A percentile compares a stretch with the other conserved stretches of the same genome.
Conservation (phyloP, 148 eudicot species). For the Gaultheria prostrata region DNA sequence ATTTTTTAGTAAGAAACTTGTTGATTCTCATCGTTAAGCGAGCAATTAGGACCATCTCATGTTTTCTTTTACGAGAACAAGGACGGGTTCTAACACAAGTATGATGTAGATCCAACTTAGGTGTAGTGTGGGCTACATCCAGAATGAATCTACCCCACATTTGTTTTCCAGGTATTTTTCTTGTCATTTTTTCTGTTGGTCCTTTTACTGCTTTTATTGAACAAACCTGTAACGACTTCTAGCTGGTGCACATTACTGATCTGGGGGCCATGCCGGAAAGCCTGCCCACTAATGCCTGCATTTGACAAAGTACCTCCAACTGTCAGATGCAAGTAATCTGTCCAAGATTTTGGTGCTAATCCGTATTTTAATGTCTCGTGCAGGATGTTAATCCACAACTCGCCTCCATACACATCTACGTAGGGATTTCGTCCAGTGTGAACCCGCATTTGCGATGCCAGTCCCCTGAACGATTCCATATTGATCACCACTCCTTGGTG, state of each 20-base stretch:
- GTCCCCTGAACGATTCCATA: constrained; percentile 47
- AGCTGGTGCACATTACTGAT: constrained; percentile 75
- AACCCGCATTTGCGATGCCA: constrained; percentile 47
- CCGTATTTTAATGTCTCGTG: constrained; percentile 57
- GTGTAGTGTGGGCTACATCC: background rate
- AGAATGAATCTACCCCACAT: background rate
- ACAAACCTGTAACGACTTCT: constrained; percentile 87
- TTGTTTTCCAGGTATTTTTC: background rate
- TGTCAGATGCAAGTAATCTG: constrained; percentile 76
- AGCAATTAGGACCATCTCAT: background rate
- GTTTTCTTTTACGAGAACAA: constrained; percentile 17
- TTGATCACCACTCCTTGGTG: constrained; percentile 61
- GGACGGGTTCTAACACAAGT: constrained; percentile 11
- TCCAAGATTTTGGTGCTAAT: constrained; percentile 87
- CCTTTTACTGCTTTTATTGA: background rate
- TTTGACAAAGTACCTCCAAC: constrained; percentile 95
- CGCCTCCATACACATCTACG: constrained; percentile 79
- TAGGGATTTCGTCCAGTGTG: constrained; percentile 32
- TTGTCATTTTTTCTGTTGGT: background rate
- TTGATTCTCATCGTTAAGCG: background rate
- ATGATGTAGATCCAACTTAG: background rate
- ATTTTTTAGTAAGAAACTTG: background rate
- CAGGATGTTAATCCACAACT: constrained; percentile 74
- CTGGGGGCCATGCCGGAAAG: constrained; percentile 86
- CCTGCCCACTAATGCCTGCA: constrained; percentile 89